Base-by-base conservation (phyloP, 441 rosid species). In the Mallotus japonicus region DNA sequence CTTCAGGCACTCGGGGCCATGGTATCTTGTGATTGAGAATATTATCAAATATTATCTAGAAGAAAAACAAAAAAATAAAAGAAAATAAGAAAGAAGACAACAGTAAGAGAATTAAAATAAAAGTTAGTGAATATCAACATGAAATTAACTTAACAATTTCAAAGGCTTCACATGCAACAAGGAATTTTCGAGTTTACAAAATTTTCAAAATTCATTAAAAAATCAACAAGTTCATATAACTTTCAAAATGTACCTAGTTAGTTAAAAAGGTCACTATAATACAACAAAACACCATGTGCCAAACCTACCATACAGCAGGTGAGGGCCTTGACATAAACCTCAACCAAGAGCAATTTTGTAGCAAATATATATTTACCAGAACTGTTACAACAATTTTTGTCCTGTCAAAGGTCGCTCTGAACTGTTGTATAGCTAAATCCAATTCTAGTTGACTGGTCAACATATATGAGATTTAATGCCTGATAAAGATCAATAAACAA, bases 1-100 rank as follows among this genome's bases (percentile, higher is more conserved):
- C 95, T 69, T 86, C 95, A 17, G 95, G 93, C 57, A 87, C 92
- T 66, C 76, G 77, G 34, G 98, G 98, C 98, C 99, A 96, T 66
- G 97, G 98, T 85, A 96, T 90, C 69, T 93, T 96, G 49, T 97
- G 89, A 79, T 96, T 96, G 85, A 96, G 97, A 86, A 96, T 96
- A 80, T 96, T 96, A 73, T 90, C 97, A 80, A 96, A 96, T 81
- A 96, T 96, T 83, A 81, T 89, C 98, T 96, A 79, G 57, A 87
- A 80, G 72, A 74, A 81, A 85, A 72, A 83, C 24, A 78, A 6
- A 78, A 71, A 70, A 72, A n/a, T n/a, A n/a, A n/a, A n/a, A n/a
- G n/a, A n/a, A 28, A 28, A 1, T 1, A 2, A 28, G 2, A 77
- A 44, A 77, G 79, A 56, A 50, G 20, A 34, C 62, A 68, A 55